Evolutionary conservation across 768 basidiomycete genomes (phyloP).

Genomic region (Tylopilus balloui): DNA sequence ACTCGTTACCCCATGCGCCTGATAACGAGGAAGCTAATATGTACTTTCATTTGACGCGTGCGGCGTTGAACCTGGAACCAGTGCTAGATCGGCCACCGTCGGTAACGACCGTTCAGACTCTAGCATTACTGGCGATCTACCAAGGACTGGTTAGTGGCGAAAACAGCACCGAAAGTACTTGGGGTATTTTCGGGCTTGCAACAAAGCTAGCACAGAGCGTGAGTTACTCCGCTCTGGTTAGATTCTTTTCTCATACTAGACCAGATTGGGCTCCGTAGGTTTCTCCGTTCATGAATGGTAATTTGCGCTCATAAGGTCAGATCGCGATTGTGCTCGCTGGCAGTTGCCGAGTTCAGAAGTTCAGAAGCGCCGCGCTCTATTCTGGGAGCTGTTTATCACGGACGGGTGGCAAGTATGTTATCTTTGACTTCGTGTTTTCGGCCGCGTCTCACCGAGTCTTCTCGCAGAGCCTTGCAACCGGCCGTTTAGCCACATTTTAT

Average conservation of each 20-base stretch:
- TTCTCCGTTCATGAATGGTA: slow-evolving; percentile 1
- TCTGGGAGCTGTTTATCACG: slow-evolving; percentile 73
- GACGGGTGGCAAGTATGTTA: slow-evolving; percentile 66
- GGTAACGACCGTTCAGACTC: slow-evolving; percentile 64
- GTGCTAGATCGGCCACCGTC: slow-evolving; percentile 67
- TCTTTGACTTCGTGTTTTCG: not conserved
- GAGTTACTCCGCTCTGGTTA: slow-evolving; percentile 26
- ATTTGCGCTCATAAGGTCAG: slow-evolving; percentile 35
- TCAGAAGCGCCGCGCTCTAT: slow-evolving; percentile 64
- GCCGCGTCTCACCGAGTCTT: not conserved
- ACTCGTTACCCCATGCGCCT: slow-evolving; percentile 46
- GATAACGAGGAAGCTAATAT: slow-evolving; percentile 50
- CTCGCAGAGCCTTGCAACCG: slow-evolving; percentile 61
- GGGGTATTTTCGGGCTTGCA: slow-evolving; percentile 62
- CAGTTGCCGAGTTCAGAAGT: slow-evolving; percentile 56
- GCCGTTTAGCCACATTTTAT: slow-evolving; percentile 63
- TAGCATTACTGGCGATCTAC: slow-evolving; percentile 67
- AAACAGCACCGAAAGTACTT: slow-evolving; percentile 65
- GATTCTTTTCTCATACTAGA: not conserved
- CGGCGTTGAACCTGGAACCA: slow-evolving; percentile 61
- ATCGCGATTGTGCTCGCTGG: slow-evolving; percentile 72
- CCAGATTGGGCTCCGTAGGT: slow-evolving; percentile 67
- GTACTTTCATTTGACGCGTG: slow-evolving; percentile 59
- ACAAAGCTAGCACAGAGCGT: slow-evolving; percentile 68
- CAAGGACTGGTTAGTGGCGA: slow-evolving; percentile 64